Evolutionary conservation across 164 flowering plant genomes (phyloP).

Genomic region (Vitis rupestris): DNA sequence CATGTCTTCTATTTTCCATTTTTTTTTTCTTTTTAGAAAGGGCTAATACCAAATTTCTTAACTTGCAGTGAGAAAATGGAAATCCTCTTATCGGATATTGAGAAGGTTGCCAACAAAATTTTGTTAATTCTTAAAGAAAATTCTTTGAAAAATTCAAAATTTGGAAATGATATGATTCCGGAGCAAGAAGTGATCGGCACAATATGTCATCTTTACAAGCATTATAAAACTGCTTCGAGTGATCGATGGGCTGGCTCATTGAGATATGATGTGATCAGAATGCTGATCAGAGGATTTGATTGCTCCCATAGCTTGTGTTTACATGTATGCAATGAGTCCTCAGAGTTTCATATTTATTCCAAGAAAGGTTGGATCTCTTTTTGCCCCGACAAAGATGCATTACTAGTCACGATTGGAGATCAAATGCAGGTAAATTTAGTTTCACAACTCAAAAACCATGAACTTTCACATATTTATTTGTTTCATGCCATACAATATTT

Average conservation of each 20-base stretch:
- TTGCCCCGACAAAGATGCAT: conserved; percentile 43
- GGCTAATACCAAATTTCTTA: not conserved
- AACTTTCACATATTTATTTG: not conserved
- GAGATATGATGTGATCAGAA: conserved; percentile 65
- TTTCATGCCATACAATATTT: not conserved
- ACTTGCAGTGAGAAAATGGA: conserved; percentile 56
- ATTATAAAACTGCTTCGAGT: conserved; percentile 16
- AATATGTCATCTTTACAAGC: conserved; percentile 55
- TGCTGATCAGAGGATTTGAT: conserved; percentile 71
- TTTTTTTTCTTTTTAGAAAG: not conserved
- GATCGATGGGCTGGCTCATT: conserved; percentile 29
- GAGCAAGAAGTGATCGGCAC: conserved; percentile 24
- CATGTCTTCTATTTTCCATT: not conserved
- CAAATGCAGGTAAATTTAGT: conserved; percentile 59
- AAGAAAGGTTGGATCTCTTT: conserved; percentile 89
- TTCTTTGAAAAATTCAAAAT: not conserved
- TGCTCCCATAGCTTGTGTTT: conserved; percentile 62
- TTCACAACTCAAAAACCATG: no score
- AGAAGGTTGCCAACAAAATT: conserved; percentile 39
- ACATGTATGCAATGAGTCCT: conserved; percentile 51
- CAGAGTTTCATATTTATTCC: conserved; percentile 75
- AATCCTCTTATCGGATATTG: conserved; percentile 32
- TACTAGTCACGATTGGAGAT: conserved; percentile 75
- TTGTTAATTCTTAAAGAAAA: conserved; percentile 20
- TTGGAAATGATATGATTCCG: not conserved